phyloP scores from a whole-genome alignment of 1,284 basidiomycete species.

The Leccinum laetum region DNA sequence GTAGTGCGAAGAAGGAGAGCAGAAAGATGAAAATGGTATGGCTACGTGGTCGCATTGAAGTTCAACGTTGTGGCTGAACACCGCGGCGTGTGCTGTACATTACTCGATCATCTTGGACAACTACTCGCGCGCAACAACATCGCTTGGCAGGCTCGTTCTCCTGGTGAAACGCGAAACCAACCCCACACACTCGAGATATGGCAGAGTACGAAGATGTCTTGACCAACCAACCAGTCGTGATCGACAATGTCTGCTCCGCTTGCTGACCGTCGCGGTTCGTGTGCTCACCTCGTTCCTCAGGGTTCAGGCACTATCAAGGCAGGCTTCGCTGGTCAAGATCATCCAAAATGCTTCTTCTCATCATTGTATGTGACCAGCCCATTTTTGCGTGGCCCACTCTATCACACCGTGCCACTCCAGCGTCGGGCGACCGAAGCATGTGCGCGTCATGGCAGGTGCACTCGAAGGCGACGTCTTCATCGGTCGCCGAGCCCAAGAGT shows the following conservation, averaged over 20 bases:
- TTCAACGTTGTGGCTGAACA: constrained; percentile 19
- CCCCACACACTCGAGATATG: constrained; percentile 42
- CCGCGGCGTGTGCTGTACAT: neutral
- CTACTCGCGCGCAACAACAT: neutral
- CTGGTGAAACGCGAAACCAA: constrained; percentile 5
- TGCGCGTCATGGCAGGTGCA: constrained; percentile 95
- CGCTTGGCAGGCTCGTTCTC: neutral
- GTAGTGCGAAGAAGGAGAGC: constrained; percentile 18
- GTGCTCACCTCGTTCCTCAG: constrained; percentile 43
- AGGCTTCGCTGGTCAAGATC: constrained; percentile 96
- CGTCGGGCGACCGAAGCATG: constrained; percentile 94
- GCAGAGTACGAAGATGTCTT: constrained; percentile 88
- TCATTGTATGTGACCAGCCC: constrained; percentile 78
- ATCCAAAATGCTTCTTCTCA: constrained; percentile 98
- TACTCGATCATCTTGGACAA: neutral
- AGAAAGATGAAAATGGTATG: constrained; percentile 16
- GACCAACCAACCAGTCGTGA: constrained; percentile 93
- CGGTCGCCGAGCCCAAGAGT: constrained; percentile 91
- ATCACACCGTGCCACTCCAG: constrained; percentile 41
- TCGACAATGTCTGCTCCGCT: constrained; percentile 81
- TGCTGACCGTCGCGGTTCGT: constrained; percentile 17
- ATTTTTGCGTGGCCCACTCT: constrained; percentile 18
- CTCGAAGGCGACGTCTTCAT: constrained; percentile 94
- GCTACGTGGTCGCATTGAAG: constrained; percentile 21
- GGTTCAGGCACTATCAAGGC: constrained; percentile 98